A percentile compares a stretch with the other conserved stretches of the same genome.
Conservation (phyloP, 2,329 filamentous ascomycete genomes). For the Calonectria pteridis region DNA sequence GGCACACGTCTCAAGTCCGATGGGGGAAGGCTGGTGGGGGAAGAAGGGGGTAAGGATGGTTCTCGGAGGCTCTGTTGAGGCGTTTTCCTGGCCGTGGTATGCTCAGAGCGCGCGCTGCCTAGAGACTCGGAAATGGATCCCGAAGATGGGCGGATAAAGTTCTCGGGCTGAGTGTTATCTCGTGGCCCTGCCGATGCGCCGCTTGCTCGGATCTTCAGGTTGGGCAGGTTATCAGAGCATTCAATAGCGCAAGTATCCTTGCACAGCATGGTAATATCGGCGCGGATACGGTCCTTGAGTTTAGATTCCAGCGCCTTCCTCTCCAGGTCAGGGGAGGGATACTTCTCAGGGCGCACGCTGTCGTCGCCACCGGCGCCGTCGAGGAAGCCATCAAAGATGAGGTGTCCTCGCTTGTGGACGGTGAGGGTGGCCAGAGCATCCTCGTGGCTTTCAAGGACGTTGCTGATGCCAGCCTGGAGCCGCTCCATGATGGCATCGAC, state of each 20-base stretch:
- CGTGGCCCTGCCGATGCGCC: slow-evolving; percentile 31
- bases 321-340: slow-evolving; percentile 51
- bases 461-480: slow-evolving; percentile 62
- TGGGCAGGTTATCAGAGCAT: slow-evolving; percentile 43
- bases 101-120: slow-evolving; percentile 40
- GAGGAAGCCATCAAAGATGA: slow-evolving; percentile 52
- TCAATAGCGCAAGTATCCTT: slow-evolving; percentile 64
- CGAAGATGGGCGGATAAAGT: slow-evolving; percentile 28
- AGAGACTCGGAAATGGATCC: slow-evolving; percentile 38
- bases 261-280: slow-evolving; percentile 63
- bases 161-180: slow-evolving; percentile 9
- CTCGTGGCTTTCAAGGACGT: slow-evolving; percentile 61
- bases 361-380: slow-evolving; percentile 50
- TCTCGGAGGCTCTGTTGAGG: slow-evolving; percentile 38
- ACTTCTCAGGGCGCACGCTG: slow-evolving; percentile 46
- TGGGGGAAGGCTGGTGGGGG: slow-evolving; percentile 25
- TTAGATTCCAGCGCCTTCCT: slow-evolving; percentile 53
- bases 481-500: slow-evolving; percentile 64
- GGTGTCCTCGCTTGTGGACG: slow-evolving; percentile 65
- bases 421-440: slow-evolving; percentile 59
- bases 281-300: slow-evolving; percentile 59
- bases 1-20: slow-evolving; percentile 40
- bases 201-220: slow-evolving; percentile 41
- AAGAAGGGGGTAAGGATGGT: slow-evolving; percentile 31
- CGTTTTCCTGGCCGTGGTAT: slow-evolving; percentile 40